A percentile compares a stretch with the other conserved stretches of the same genome.
These are phyloP conservation scores for Lathyrus aphaca DNA, from an alignment of 306 rosid genomes.

Conservation along the genomic window DNA sequence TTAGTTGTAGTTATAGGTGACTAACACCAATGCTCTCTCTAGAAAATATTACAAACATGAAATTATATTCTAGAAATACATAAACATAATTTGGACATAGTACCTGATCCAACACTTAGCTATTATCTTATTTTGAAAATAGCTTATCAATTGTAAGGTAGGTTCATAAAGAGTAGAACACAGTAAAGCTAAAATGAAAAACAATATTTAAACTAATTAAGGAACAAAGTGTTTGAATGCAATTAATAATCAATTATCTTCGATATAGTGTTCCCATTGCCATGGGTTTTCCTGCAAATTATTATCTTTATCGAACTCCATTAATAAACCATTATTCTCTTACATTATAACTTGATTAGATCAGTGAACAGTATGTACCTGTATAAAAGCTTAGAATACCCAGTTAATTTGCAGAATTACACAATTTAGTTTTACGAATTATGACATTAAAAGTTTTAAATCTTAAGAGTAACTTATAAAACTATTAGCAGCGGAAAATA, in stretches of 20 bases:
- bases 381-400: conserved; percentile 57
- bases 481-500: conserved; percentile 4
- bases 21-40: neutral
- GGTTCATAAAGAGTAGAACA: conserved; percentile 35
- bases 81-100: conserved; percentile 8
- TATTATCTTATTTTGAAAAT: conserved; percentile 21
- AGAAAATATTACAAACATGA: neutral
- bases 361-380: conserved; percentile 55
- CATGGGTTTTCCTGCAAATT: conserved; percentile 32
- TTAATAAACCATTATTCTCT: conserved; percentile 43
- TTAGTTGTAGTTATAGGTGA: neutral
- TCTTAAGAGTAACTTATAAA: conserved; percentile 41
- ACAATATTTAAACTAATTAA: conserved; percentile 11
- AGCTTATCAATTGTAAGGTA: conserved; percentile 40
- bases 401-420: conserved; percentile 52
- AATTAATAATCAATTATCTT: conserved; percentile 41
- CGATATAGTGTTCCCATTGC: conserved; percentile 34
- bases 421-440: conserved; percentile 44
- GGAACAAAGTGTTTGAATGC: conserved; percentile 10
- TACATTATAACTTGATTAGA: conserved; percentile 50
- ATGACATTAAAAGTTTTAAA: conserved; percentile 37
- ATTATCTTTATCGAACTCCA: conserved; percentile 45
- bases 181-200: conserved; percentile 16
- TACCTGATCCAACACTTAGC: conserved; percentile 37
- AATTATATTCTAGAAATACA: neutral